These are phyloP conservation scores for Vinca major DNA, from an alignment of 305 asterid species.

Conservation along the genomic window DNA sequence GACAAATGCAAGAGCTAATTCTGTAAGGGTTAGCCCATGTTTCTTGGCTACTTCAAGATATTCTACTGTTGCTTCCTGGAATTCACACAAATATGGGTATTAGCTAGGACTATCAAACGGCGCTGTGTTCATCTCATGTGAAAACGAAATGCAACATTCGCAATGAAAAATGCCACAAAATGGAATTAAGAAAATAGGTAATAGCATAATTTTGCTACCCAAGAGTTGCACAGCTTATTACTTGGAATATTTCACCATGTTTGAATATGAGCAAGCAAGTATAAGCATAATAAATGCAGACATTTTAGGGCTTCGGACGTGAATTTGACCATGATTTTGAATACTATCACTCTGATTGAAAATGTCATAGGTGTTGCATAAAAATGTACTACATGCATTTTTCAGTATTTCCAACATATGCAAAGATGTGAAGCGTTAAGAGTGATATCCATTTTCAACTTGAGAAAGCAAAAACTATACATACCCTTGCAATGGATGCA, in stretches of 20 bases:
- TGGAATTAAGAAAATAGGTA: background rate
- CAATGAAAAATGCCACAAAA: background rate
- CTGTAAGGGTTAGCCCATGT: conserved; percentile 59
- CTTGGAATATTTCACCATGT: background rate
- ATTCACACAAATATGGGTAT: conserved; percentile 6
- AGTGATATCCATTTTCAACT: background rate
- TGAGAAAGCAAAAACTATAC: conserved; percentile 3
- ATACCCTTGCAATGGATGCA: conserved; percentile 58
- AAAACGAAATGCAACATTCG: background rate
- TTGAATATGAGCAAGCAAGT: background rate
- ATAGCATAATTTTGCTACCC: background rate
- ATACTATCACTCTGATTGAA: background rate
- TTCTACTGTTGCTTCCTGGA: conserved; percentile 63
- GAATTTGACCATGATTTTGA: too few relatives aligned
- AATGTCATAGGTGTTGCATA: background rate
- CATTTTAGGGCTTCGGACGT: background rate
- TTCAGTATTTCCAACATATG: background rate
- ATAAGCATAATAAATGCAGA: background rate
- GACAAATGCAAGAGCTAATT: conserved; percentile 71
- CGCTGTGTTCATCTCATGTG: too few relatives aligned
- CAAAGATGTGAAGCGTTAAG: background rate
- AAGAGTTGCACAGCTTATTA: background rate
- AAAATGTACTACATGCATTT: background rate
- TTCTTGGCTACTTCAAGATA: conserved; percentile 68
- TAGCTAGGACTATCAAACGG: too few relatives aligned